Evolutionary conservation across 2,329 filamentous ascomycete species (phyloP), one percentile per base, ranked within the genome.

Genomic region (Dryadomyces quercivorus): DNA sequence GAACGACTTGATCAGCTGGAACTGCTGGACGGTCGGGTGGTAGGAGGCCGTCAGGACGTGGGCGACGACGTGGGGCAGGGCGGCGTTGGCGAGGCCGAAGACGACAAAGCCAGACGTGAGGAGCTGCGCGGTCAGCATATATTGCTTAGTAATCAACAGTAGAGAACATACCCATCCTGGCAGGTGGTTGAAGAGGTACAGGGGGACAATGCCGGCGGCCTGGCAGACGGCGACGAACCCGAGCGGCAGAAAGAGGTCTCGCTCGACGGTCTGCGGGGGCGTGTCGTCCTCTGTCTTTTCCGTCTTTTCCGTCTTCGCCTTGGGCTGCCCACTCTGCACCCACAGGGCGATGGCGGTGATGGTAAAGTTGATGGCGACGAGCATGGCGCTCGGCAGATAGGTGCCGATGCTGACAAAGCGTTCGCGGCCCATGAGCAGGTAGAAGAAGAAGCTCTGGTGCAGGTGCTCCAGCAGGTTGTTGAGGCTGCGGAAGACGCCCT

Each of bases 381-480:
- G 72, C 93, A 98, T 98, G n/a, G 93, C 93, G 62, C 89, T 94
- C 0, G 93, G 93, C 3, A 98, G 77, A 65, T 98, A 98, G 1
- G 92, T 98, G 16, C 93, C 93, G 59, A 98, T 98, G 69, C 91
- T 97, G 61, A 97, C 93, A 66, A 98, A 98, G 12, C 91, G 84
- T 63, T 93, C 88, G 34, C 84, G 81, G 61, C 94, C 85, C 81
- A 97, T 90, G 47, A 98, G 77, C 52, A 98, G 75, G 67, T 98
- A 98, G 72, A 98, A 97, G 78, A 98, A 98, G 75, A 98, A 98
- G 67, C 91, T 96, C 71, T 98, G 93, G 67, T 98, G 93, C 58
- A 98, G 76, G 66, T 98, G 91, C 70, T 98, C 93, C 36, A 98
- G 78, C 56, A 98, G 72, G 65, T 98, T 98, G 72, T 98, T 98